A percentile compares a stretch with the other conserved stretches of the same genome.
Conservation (phyloP, 2,329 filamentous ascomycete species). For the Fusarium tjaetaba region DNA sequence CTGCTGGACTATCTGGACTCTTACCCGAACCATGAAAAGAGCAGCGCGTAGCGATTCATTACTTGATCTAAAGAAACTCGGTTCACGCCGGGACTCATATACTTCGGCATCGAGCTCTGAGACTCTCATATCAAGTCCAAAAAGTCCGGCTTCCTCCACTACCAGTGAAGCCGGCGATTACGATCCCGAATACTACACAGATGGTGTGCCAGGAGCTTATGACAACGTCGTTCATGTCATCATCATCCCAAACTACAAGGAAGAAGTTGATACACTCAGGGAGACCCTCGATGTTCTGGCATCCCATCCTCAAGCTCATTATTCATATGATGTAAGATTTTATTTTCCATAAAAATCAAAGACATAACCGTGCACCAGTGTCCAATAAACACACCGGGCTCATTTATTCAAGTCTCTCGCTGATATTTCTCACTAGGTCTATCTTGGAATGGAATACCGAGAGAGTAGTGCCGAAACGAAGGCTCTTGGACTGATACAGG, state of each 20-base stretch:
- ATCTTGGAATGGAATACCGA: conserved; percentile 77
- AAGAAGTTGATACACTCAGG: conserved; percentile 73
- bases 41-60: conserved; percentile 57
- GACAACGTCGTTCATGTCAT: conserved; percentile 69
- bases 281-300: conserved; percentile 76
- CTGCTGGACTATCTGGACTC: conserved; percentile 68
- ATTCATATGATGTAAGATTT: conserved; percentile 73
- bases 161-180: conserved; percentile 63
- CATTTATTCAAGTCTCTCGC: not conserved
- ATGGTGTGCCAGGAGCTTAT: conserved; percentile 55
- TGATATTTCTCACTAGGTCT: conserved; percentile 61
- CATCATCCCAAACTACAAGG: conserved; percentile 78
- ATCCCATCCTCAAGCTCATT: conserved; percentile 70
- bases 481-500: conserved; percentile 68
- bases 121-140: conserved; percentile 57
- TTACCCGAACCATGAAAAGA: conserved; percentile 62
- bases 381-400: not conserved
- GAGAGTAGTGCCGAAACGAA: conserved; percentile 70
- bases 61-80: conserved; percentile 57
- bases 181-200: conserved; percentile 58
- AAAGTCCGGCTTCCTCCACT: conserved; percentile 58
- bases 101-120: conserved; percentile 67
- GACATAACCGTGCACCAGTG: not conserved
- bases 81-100: conserved; percentile 62
- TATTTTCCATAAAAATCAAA: not conserved